These are phyloP conservation scores for Rhizophagus sp. DNA, from an alignment of 192 early-diverging fungal species.

Conservation along the genomic window DNA sequence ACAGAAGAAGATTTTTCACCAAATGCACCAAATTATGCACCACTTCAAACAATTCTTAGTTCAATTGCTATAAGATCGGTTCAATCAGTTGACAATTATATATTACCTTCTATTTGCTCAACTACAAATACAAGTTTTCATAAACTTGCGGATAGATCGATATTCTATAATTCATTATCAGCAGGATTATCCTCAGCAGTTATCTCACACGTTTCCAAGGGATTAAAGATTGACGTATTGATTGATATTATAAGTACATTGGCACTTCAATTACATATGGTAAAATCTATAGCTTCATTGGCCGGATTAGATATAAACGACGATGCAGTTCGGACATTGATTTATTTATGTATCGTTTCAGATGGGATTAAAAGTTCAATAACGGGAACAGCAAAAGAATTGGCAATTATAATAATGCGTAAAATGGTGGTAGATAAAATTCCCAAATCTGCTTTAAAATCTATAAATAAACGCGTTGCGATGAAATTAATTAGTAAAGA, in stretches of 20 bases:
- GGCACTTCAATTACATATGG: slow-evolving; percentile 36
- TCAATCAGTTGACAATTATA: slow-evolving; percentile 11
- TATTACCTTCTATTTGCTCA: neutral
- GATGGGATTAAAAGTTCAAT: slow-evolving; percentile 27
- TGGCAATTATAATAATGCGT: slow-evolving; percentile 20
- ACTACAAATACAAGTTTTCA: slow-evolving; percentile 27
- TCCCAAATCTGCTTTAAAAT: slow-evolving; percentile 10
- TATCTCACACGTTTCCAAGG: neutral
- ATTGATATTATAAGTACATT: slow-evolving; percentile 22
- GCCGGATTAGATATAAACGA: slow-evolving; percentile 26
- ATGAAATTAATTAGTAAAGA: slow-evolving; percentile 28
- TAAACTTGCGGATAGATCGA: slow-evolving; percentile 27
- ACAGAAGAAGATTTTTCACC: slow-evolving; percentile 14
- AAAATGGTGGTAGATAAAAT: slow-evolving; percentile 23
- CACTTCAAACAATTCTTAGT: slow-evolving; percentile 5
- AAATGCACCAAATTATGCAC: slow-evolving; percentile 7
- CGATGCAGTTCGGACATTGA: slow-evolving; percentile 35
- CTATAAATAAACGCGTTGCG: slow-evolving; percentile 32
- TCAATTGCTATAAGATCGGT: neutral
- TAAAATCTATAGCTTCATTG: slow-evolving; percentile 33
- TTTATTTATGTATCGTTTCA: slow-evolving; percentile 34
- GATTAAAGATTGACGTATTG: slow-evolving; percentile 13
- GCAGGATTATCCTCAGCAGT: slow-evolving; percentile 29
- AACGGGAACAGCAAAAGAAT: slow-evolving; percentile 24
- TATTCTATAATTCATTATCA: slow-evolving; percentile 39